Conservation (phyloP, 2,329 filamentous ascomycete species). For the Blastomyces parvus region DNA sequence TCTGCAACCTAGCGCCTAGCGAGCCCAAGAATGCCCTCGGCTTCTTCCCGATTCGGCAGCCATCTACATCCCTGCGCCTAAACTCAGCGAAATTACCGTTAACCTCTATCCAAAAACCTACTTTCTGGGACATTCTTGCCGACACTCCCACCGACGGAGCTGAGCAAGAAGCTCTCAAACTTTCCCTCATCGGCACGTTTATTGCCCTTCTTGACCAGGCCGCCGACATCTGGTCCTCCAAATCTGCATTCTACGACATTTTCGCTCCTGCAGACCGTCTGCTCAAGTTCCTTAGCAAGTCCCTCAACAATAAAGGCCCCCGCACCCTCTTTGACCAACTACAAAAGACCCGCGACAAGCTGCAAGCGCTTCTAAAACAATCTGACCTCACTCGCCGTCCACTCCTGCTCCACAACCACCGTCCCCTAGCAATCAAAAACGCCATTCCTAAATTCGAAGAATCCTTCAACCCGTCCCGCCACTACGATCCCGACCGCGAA, state of each 20-base stretch:
- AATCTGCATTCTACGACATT: slow-evolving; percentile 67
- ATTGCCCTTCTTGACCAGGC: slow-evolving; percentile 57
- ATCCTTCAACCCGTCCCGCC: slow-evolving; percentile 83
- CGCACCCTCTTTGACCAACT: slow-evolving; percentile 22
- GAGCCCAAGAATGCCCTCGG: slow-evolving; percentile 42
- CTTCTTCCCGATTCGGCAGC: slow-evolving; percentile 53
- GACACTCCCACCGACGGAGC: slow-evolving; percentile 13
- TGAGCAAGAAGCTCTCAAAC: slow-evolving; percentile 38
- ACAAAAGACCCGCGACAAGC: slow-evolving; percentile 25
- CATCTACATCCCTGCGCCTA: slow-evolving; percentile 45
- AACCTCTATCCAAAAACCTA: slow-evolving; percentile 43
- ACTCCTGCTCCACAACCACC: slow-evolving; percentile 80
- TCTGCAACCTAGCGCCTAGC: slow-evolving; percentile 56
- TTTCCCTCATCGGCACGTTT: slow-evolving; percentile 54
- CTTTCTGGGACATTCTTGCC: slow-evolving; percentile 49
- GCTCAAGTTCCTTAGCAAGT: slow-evolving; percentile 52
- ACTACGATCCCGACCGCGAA: slow-evolving; percentile 93
- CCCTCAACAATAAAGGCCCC: slow-evolving; percentile 45
- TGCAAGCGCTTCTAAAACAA: slow-evolving; percentile 43
- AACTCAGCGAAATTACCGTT: slow-evolving; percentile 21
- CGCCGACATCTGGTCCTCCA: slow-evolving; percentile 62
- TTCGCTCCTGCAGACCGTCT: slow-evolving; percentile 56
- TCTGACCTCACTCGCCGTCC: slow-evolving; percentile 62
- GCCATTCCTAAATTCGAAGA: slow-evolving; percentile 94
- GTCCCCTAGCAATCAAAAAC: slow-evolving; percentile 75